Evolutionary conservation across 1,139 yeast genomes (phyloP).

Genomic region (Pichia terricola): DNA sequence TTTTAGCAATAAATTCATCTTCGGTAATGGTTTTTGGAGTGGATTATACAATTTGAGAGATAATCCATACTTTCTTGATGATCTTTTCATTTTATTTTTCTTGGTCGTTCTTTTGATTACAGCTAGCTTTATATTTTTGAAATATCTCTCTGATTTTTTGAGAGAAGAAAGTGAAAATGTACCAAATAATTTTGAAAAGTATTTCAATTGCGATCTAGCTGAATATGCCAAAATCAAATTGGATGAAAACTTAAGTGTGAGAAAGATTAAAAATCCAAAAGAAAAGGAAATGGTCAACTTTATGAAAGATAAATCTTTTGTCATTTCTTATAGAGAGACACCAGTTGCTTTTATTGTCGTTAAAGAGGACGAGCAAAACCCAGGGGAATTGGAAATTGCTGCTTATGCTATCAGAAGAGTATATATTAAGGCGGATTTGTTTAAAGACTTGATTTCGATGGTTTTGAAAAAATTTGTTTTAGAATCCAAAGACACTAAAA

Average conservation of each 20-base stretch:
- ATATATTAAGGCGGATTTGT: conserved; percentile 51
- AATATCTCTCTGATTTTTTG: conserved; percentile 29
- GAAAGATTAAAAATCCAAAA: conserved; percentile 15
- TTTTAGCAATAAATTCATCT: conserved; percentile 10
- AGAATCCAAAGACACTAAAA: conserved; percentile 6
- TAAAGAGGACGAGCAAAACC: conserved; percentile 23
- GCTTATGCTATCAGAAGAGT: conserved; percentile 59
- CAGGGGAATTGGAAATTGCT: conserved; percentile 36
- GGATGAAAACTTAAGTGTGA: conserved; percentile 10
- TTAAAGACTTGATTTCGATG: conserved; percentile 41
- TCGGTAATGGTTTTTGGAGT: conserved; percentile 7
- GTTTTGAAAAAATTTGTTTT: conserved; percentile 9
- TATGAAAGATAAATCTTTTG: conserved; percentile 40
- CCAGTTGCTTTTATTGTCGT: conserved; percentile 56
- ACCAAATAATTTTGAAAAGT: conserved; percentile 33
- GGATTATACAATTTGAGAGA: conserved; percentile 25
- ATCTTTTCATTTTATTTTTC: conserved; percentile 24
- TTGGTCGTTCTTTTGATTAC: conserved; percentile 20
- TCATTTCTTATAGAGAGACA: conserved; percentile 51
- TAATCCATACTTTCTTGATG: conserved; percentile 28
- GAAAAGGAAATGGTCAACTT: conserved; percentile 25
- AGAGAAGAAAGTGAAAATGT: conserved; percentile 40
- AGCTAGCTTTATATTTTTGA: conserved; percentile 23
- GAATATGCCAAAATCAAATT: conserved; percentile 32
- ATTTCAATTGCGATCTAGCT: conserved; percentile 48